These are phyloP conservation scores for Stagonosporopsis cucurbitacearum DNA, from an alignment of 2,329 filamentous ascomycete species.

Conservation along the genomic window DNA sequence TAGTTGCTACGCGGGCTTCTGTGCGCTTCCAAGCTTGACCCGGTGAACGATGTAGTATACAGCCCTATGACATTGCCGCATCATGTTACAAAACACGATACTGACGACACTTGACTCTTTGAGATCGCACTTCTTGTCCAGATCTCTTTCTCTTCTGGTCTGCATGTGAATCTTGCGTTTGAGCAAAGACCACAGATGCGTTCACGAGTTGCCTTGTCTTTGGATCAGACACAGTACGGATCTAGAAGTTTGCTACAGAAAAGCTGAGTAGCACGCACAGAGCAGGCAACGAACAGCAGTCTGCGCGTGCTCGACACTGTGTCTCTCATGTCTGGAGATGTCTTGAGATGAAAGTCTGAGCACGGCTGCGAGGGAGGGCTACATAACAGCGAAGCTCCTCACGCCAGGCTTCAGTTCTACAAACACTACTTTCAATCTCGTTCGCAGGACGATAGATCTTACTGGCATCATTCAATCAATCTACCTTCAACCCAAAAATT, in stretches of 20 bases:
- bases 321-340: background rate
- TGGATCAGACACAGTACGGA: background rate
- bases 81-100: background rate
- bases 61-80: background rate
- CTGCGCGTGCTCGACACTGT: background rate
- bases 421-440: background rate
- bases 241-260: constrained; percentile 2
- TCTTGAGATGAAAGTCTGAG: background rate
- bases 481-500: background rate
- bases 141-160: background rate
- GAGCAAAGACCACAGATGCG: background rate
- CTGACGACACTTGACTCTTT: background rate
- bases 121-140: background rate
- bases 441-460: background rate
- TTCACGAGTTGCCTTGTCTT: background rate
- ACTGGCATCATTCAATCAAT: background rate
- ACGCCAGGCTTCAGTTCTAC: background rate
- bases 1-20: background rate
- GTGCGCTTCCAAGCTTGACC: background rate
- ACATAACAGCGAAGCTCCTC: background rate
- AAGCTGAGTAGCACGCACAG: constrained; percentile 1
- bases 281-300: background rate
- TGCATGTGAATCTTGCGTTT: background rate
- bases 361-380: background rate
- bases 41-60: background rate